Conservation (phyloP, 768 basidiomycete genomes). For the Boletus bicolor region DNA sequence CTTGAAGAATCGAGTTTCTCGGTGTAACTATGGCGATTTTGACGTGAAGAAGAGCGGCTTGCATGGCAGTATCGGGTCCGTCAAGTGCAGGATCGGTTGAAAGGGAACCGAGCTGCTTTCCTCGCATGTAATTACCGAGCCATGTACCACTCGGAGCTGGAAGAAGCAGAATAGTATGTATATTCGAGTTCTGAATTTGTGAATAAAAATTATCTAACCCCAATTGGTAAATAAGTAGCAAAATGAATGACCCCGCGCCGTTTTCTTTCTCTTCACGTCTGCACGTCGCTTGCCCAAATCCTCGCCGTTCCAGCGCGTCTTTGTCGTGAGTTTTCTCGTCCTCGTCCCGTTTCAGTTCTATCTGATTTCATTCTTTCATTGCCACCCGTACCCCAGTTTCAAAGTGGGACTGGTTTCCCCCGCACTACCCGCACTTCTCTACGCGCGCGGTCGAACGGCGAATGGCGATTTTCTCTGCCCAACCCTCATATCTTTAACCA, state of each 20-base stretch:
- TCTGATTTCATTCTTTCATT: neutral
- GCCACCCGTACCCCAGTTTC: neutral
- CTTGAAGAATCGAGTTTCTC: no score
- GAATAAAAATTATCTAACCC: slow-evolving; percentile 3
- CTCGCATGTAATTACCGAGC: no score
- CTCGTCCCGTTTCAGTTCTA: neutral
- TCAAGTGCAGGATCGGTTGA: neutral
- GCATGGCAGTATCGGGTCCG: neutral
- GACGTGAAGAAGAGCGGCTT: neutral
- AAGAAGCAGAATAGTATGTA: no score
- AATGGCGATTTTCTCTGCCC: slow-evolving; percentile 19
- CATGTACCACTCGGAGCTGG: no score
- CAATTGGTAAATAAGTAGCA: slow-evolving; percentile 5
- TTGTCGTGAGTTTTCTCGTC: slow-evolving; percentile 6
- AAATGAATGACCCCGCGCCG: neutral
- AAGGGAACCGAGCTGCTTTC: neutral
- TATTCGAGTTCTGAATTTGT: neutral
- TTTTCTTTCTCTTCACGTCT: slow-evolving; percentile 1
- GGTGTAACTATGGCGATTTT: neutral
- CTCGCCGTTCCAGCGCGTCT: slow-evolving; percentile 6
- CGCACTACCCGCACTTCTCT: slow-evolving; percentile 5
- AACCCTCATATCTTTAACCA: slow-evolving; percentile 10
- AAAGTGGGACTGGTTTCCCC: slow-evolving; percentile 21
- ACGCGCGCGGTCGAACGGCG: slow-evolving; percentile 15
- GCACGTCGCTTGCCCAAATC: slow-evolving; percentile 6